These are phyloP conservation scores for Bacidia gigantensis DNA, from an alignment of 495 filamentous ascomycete genomes.

Conservation along the genomic window DNA sequence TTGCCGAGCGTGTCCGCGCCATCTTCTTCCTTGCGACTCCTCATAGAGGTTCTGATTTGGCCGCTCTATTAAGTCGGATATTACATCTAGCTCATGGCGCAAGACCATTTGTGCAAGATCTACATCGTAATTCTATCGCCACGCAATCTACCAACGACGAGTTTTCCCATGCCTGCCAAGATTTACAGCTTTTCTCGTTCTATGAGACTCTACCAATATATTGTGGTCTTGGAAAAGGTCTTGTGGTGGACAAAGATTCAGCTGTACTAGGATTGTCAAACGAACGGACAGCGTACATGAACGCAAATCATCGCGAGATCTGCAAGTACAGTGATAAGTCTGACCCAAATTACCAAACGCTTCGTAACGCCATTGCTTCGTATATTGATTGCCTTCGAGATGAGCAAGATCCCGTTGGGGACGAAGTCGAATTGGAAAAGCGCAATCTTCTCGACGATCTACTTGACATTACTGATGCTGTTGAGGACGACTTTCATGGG, in stretches of 20 bases:
- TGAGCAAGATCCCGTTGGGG: not conserved
- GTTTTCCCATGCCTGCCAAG: conserved; percentile 17
- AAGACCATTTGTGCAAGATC: conserved; percentile 7
- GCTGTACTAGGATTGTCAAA: conserved; percentile 28
- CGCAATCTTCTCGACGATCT: conserved; percentile 7
- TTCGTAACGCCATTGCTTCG: conserved; percentile 23
- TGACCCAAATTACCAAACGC: conserved; percentile 28
- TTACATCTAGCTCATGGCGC: conserved; percentile 7
- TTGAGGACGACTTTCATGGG: conserved; percentile 23
- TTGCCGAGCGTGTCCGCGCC: conserved; percentile 22
- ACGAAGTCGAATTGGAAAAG: not conserved
- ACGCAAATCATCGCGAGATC: conserved; percentile 34
- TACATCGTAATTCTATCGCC: conserved; percentile 9
- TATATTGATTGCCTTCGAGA: conserved; percentile 4
- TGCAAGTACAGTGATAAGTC: conserved; percentile 30
- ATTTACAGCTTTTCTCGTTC: conserved; percentile 18
- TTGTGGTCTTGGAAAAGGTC: not conserved
- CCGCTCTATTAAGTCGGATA: conserved; percentile 23
- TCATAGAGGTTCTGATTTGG: conserved; percentile 35
- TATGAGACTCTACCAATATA: conserved; percentile 11
- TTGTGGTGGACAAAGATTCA: conserved; percentile 31
- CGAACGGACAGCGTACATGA: conserved; percentile 24
- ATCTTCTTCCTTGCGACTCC: conserved; percentile 38
- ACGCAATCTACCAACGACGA: conserved; percentile 23
- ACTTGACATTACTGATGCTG: conserved; percentile 18